Conservation (phyloP, 345 rosid species). For the Brassica juncea region DNA sequence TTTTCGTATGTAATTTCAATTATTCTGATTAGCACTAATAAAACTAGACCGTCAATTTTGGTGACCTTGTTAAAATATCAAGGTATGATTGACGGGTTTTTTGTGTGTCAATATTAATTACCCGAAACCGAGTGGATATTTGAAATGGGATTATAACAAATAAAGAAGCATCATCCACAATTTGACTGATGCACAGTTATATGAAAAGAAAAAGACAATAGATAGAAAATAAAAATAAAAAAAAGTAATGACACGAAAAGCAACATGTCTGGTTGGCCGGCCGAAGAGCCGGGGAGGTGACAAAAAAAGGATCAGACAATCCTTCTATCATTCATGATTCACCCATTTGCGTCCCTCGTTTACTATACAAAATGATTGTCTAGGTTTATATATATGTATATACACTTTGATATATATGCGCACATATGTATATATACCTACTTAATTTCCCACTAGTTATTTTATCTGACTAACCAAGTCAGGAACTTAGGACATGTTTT, state of each 20-base stretch:
- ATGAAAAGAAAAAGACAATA: background rate
- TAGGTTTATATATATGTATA: background rate
- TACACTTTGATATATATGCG: too few relatives aligned
- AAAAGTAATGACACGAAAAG: conserved; percentile 37
- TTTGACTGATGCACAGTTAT: conserved; percentile 29
- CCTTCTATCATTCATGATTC: conserved; percentile 34
- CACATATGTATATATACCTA: background rate
- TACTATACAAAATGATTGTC: conserved; percentile 18
- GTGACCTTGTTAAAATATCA: conserved; percentile 17
- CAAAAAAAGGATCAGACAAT: conserved; percentile 34
- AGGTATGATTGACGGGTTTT: conserved; percentile 12
- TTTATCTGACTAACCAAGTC: conserved; percentile 19
- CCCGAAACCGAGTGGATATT: conserved; percentile 38
- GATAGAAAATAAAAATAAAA: background rate
- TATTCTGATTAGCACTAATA: conserved; percentile 1
- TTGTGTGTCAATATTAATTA: conserved; percentile 16
- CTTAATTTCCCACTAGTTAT: conserved; percentile 15
- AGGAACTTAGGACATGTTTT: conserved; percentile 31
- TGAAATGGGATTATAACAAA: conserved; percentile 36
- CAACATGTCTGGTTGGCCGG: conserved; percentile 40
- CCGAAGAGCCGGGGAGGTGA: conserved; percentile 28
- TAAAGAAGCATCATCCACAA: conserved; percentile 37
- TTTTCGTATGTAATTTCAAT: conserved; percentile 17
- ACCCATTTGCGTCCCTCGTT: conserved; percentile 27
- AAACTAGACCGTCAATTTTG: conserved; percentile 31